phyloP scores from a whole-genome alignment of 2,329 filamentous ascomycete genomes.

The Capronia americana region DNA sequence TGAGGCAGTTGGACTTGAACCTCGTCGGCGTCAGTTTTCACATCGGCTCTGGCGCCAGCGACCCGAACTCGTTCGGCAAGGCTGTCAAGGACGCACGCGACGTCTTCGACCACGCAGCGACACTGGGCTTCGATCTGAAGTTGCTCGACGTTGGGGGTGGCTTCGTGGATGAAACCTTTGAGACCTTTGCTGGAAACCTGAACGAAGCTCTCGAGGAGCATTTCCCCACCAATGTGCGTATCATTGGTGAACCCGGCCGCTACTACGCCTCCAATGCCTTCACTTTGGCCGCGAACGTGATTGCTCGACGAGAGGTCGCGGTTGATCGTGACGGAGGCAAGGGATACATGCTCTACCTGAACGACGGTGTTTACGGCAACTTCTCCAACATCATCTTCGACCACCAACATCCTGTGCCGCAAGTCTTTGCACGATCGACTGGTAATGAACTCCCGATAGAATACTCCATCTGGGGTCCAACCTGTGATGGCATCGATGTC shows the following conservation, averaged over 20 bases:
- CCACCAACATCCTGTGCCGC: slow-evolving; percentile 79
- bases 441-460: slow-evolving; percentile 63
- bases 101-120: slow-evolving; percentile 84
- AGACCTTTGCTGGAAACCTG: slow-evolving; percentile 83
- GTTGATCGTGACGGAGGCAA: slow-evolving; percentile 67
- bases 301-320: slow-evolving; percentile 87
- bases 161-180: slow-evolving; percentile 89
- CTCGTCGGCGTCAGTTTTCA: slow-evolving; percentile 98
- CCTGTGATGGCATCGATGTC: slow-evolving; percentile 96
- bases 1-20: slow-evolving; percentile 81
- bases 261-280: slow-evolving; percentile 96
- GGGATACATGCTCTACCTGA: slow-evolving; percentile 96
- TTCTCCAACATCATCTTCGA: slow-evolving; percentile 38
- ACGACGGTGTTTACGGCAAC: slow-evolving; percentile 91
- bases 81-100: slow-evolving; percentile 86
- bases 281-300: slow-evolving; percentile 93
- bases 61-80: slow-evolving; percentile 88
- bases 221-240: slow-evolving; percentile 80
- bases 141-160: slow-evolving; percentile 94
- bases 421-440: slow-evolving; percentile 68
- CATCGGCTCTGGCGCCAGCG: slow-evolving; percentile 93
- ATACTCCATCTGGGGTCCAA: slow-evolving; percentile 98
- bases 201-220: slow-evolving; percentile 81
- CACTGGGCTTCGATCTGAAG: slow-evolving; percentile 79
- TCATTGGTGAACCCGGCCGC: slow-evolving; percentile 95